Percentiles rank a stretch among this genome's conserved stretches.
These are phyloP conservation scores for Arthroderma sp. DNA, from an alignment of 2,329 filamentous ascomycete genomes.

Conservation along the genomic window DNA sequence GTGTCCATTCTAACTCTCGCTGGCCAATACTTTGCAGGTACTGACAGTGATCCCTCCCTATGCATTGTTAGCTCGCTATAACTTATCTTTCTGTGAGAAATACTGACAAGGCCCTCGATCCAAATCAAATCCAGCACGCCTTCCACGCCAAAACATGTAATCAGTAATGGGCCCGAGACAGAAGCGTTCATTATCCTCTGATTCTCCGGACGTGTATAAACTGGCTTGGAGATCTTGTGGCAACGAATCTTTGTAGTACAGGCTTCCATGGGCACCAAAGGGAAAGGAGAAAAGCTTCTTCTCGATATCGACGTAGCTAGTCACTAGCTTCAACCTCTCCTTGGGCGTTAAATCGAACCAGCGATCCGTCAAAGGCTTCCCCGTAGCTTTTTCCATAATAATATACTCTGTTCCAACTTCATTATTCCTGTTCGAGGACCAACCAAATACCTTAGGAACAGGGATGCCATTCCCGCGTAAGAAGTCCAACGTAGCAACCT, in stretches of 20 bases:
- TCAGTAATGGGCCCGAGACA: constrained; percentile 13
- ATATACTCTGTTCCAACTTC: constrained; percentile 31
- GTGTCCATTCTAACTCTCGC: constrained; percentile 10
- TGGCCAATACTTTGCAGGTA: constrained; percentile 9
- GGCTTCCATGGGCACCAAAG: constrained; percentile 9
- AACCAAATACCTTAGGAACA: constrained; percentile 27
- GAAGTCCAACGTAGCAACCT: constrained; percentile 24
- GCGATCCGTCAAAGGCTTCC: constrained; percentile 21
- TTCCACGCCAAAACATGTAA: constrained; percentile 14
- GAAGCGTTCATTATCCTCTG: constrained; percentile 15
- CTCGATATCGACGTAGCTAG: constrained; percentile 14
- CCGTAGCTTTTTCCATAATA: constrained; percentile 28
- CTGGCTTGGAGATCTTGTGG: constrained; percentile 12
- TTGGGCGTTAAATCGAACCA: constrained; percentile 20
- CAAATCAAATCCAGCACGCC: constrained; percentile 9
- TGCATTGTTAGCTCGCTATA: not conserved
- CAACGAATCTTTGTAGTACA: constrained; percentile 10
- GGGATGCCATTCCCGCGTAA: constrained; percentile 20
- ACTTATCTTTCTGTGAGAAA: not conserved
- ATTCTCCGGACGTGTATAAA: constrained; percentile 13
- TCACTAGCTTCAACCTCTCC: constrained; percentile 13
- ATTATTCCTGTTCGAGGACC: constrained; percentile 25
- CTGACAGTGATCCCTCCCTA: constrained; percentile 8
- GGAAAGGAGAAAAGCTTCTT: constrained; percentile 11
- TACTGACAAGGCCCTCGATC: constrained; percentile 1